Base-by-base conservation (phyloP, 2,329 filamentous ascomycete species). In the Alternaria burnsii region DNA sequence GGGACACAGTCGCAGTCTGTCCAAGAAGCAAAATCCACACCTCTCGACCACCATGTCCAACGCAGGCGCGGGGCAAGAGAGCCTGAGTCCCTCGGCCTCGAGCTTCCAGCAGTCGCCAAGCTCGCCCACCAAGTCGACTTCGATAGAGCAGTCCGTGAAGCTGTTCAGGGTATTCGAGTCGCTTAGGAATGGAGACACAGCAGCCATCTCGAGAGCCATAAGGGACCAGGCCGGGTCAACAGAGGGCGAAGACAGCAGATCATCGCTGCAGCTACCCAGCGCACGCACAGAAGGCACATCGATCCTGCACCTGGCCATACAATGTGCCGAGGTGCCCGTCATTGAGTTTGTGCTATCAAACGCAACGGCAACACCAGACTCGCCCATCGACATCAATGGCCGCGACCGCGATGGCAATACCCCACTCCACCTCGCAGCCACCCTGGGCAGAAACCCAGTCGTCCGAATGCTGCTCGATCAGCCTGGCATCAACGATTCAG, bases 151-250 rank as follows among this genome's bases (percentile, higher is more conserved):
- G 79, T 97, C 94, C 0, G 93, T 99, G 54, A 89, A 91, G 75
- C 94, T 97, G 68, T 99, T 99, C 79, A 89, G 94, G 68, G 88
- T 97, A 47, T 97, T 98, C 75, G 95, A 98, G 81, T 91, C 94
- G 42, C 83, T 99, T 66, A 88, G 94, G 67, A 95, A 88, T 76
- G 95, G 95, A 55, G 94, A 99, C 77, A 97, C 93, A 0, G 90
- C 89, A 14, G 92, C 91, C 38, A 97, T 99, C 71, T 92, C 92
- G 30, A 94, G 90, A 76, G 91, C 91, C 1, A 91, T 97, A 67
- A 86, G 90, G 61, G 91, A 93, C 61, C 87, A 86, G 62, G 78
- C 66, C 12, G 69, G 53, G 18, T 67, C 63, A 22, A 65, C 59
- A 30, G 87, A 78, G 81, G 80, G 68, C 90, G 85, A 83, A 68